Base-by-base conservation (phyloP, 306 rosid genomes). In the Ormosia emarginata region DNA sequence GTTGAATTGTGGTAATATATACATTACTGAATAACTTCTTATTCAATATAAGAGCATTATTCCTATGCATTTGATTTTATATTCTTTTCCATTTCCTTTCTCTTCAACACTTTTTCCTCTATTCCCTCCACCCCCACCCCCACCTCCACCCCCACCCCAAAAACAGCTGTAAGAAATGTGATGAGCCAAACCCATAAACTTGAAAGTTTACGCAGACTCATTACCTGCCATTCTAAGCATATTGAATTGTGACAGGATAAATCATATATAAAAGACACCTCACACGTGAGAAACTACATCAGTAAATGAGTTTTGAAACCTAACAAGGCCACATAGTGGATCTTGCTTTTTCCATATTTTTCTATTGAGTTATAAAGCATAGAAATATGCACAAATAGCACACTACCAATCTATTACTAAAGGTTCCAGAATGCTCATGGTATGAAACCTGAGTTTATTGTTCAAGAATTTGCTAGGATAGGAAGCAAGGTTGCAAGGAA, bases 351-450 rank as follows among this genome's bases (percentile, higher is more conserved):
- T 61, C 78, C 50, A 58, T 4, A 70, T 33, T 80, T 57, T 40
- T 77, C 71, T 46, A 73, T 68, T 52, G 46, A 43, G 17, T 57
- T 29, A 33, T 29, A 72, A 49, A 15, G 33, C 44, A 61, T 49
- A 50, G 66, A 37, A 57, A 76, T 43, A 69, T 56, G 30, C 75
- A 76, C 62, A 65, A 17, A 79, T 53, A 61, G 15, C 67, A 36
- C 70, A 65, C 65, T 34, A 50, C 52, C 56, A 3, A 46, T 71
- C 44, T 52, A 40, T 36, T 37, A 66, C 14, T 41, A 49, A 59
- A 82, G 36, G 62, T 76, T 74, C 82, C 74, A 72, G 64, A 74
- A 72, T 57, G 65, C 70, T 50, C 70, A 82, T 9, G 73, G 76
- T 44, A 50, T 24, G 71, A 75, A 85, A 79, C 73, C 74, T 68